Base-by-base conservation (phyloP, 257 asterid genomes). In the Nicotiana benthamiana region DNA sequence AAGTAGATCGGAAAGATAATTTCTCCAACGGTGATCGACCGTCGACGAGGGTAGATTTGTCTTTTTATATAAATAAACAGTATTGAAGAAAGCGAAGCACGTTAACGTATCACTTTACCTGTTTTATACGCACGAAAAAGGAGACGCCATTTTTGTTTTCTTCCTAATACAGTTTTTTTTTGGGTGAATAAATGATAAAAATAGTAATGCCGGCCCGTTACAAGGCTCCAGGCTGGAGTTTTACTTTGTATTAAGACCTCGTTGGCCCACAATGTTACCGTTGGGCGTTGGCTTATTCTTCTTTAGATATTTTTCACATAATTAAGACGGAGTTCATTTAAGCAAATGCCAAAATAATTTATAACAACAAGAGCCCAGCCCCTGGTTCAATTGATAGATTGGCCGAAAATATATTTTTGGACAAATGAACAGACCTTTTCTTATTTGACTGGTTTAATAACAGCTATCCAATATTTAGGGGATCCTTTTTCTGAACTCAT, bases 31-130 rank as follows among this genome's bases (percentile, higher is more conserved):
- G 32, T 78, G 60, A 60, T 22, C 30, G 80, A 27, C 52, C 64
- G 59, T 27, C 27, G 62, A 63, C 15, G 63, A 22, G 20, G 57
- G 34, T 16, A 72, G 60, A 54, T 18, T 6, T 43, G 34, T 46
- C 78, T 72, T 12, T 2, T 70, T 3, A 5, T 4, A 54, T 10
- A 46, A 11, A 32, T 65, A 51, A 57, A 67, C 53, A 20, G 51
- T 24, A 79, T 72, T 75, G 85, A 72, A 72, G 82, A 83, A 75
- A 77, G 75, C 76, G 54, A 86, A 67, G 82, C 57, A 72, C 83
- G 75, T 72, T 72, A 46, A 46, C 13, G 54, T 3, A 51, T 51
- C 17, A 10, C 6, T 60, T 22, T 48, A 48, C 61, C 9, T 56
- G 17, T 52, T 52, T 11, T 52, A 53, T 53, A 53, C 46, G 46